These are phyloP conservation scores for Ganoderma sinense DNA, from an alignment of 1,284 basidiomycete species.

Conservation along the genomic window DNA sequence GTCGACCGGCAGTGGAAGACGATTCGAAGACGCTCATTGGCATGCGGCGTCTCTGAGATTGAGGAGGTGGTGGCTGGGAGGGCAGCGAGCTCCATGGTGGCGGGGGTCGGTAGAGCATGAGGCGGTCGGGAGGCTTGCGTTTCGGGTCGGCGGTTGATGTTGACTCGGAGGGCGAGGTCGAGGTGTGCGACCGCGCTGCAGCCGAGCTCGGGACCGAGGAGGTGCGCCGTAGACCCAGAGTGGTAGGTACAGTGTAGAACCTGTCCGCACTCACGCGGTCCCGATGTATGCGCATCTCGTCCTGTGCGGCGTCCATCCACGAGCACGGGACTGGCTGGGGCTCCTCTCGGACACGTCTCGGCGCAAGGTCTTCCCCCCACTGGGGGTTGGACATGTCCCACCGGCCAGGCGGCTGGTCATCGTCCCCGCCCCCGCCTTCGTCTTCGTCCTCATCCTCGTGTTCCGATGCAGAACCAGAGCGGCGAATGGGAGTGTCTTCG, in stretches of 20 bases:
- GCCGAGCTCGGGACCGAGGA: neutral
- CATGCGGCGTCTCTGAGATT: constrained; percentile 1
- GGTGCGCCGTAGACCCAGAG: neutral
- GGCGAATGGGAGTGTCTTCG: neutral
- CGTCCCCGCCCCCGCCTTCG: neutral
- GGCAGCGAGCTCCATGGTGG: constrained; percentile 47
- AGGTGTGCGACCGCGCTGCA: neutral
- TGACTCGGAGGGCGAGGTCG: too few species aligned
- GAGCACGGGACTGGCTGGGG: neutral
- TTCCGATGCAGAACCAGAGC: neutral
- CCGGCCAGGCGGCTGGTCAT: neutral
- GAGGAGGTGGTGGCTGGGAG: constrained; percentile 2
- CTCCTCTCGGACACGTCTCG: neutral
- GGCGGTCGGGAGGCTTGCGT: constrained; percentile 27
- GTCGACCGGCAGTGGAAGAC: neutral
- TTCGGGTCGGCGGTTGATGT: neutral
- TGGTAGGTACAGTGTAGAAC: neutral
- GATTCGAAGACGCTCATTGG: constrained; percentile 14
- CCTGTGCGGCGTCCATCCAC: neutral
- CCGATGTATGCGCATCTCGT: neutral
- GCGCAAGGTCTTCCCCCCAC: neutral
- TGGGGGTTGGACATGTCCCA: constrained; percentile 3
- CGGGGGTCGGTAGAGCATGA: constrained; percentile 54
- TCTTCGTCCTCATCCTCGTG: neutral
- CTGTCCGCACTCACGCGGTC: neutral